Percentiles rank a stretch among this genome's conserved stretches.
Conservation (phyloP, 1,284 basidiomycete genomes). For the Ceratorhiza oryzae-sativae region DNA sequence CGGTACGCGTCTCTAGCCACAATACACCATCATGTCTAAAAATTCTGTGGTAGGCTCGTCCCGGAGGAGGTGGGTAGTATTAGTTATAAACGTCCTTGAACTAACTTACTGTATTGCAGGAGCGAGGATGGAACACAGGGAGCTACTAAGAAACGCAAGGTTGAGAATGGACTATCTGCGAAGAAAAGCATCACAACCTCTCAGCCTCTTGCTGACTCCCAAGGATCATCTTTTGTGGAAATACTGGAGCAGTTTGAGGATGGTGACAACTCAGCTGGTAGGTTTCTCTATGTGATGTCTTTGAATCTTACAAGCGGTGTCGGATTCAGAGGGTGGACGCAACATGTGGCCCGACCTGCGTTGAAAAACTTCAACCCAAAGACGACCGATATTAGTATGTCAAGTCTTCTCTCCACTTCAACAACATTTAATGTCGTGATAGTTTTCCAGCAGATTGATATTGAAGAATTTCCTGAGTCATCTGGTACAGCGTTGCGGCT, state of each 20-base stretch:
- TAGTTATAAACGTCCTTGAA: background rate
- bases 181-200: constrained; percentile 32
- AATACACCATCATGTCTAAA: constrained; percentile 13
- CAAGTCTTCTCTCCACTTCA: background rate
- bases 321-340: constrained; percentile 69
- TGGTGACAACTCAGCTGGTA: constrained; percentile 62
- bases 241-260: constrained; percentile 78
- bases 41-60: constrained; percentile 9
- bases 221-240: constrained; percentile 70
- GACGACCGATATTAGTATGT: constrained; percentile 67
- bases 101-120: background rate
- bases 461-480: constrained; percentile 66
- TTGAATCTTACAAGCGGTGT: background rate
- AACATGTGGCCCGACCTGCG: constrained; percentile 77
- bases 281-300: constrained; percentile 41
- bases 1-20: constrained; percentile 9
- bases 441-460: constrained; percentile 95
- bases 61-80: constrained; percentile 15
- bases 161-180: constrained; percentile 49
- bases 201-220: constrained; percentile 25
- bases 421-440: background rate
- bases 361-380: constrained; percentile 64
- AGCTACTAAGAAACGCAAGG: constrained; percentile 65
- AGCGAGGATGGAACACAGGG: constrained; percentile 50
- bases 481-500: constrained; percentile 71